These are phyloP conservation scores for Cercospora beticola DNA, from an alignment of 2,329 filamentous ascomycete species.

Conservation along the genomic window DNA sequence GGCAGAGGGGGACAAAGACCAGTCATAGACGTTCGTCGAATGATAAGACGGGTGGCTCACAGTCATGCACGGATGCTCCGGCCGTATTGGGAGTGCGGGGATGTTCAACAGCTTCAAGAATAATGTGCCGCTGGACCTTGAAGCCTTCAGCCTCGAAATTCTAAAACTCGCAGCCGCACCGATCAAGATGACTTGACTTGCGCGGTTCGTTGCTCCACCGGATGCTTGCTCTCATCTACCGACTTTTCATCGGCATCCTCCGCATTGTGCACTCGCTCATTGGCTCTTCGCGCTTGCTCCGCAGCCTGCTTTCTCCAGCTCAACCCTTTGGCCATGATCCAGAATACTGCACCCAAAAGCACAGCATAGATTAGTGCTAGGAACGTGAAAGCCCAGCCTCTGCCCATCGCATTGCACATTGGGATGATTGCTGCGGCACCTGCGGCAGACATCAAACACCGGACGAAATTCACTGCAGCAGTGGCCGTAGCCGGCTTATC, in stretches of 20 bases:
- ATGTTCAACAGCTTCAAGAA: neutral
- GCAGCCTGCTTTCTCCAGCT: conserved; percentile 26
- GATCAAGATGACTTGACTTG: neutral
- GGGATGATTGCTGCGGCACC: conserved; percentile 42
- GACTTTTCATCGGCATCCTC: conserved; percentile 15
- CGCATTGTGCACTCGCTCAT: neutral
- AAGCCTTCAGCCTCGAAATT: neutral
- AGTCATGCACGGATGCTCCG: neutral
- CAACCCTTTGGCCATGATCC: conserved; percentile 29
- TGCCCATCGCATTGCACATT: conserved; percentile 34
- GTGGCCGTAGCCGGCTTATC: conserved; percentile 45
- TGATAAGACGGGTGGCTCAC: neutral
- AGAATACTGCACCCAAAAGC: conserved; percentile 25
- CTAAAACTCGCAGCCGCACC: neutral
- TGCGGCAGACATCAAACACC: conserved; percentile 46
- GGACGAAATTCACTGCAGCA: conserved; percentile 46
- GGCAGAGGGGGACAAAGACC: conserved; percentile 36
- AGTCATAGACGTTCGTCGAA: neutral
- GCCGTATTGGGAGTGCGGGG: neutral
- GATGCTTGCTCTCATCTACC: neutral
- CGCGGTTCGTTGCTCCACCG: neutral
- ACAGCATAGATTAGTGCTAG: conserved; percentile 28
- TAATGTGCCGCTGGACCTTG: neutral
- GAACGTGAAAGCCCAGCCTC: conserved; percentile 50
- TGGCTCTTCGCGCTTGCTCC: conserved; percentile 18